Conservation (phyloP, 2,329 filamentous ascomycete species). For the Aspergillus glaucus region DNA sequence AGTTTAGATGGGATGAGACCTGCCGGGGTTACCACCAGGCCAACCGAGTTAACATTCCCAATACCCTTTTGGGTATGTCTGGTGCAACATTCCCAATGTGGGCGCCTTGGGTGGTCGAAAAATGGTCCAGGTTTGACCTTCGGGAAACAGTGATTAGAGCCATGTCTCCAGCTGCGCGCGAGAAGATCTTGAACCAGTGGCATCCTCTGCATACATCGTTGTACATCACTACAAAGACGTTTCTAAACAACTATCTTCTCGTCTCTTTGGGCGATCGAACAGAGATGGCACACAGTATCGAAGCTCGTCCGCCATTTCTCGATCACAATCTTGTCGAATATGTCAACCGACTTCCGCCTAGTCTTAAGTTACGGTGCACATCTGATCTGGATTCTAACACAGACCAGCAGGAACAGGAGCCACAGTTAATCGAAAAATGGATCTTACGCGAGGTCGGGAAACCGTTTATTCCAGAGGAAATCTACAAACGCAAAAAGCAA, state of each 20-base stretch:
- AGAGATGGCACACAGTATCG: constrained; percentile 17
- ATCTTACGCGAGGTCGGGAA: constrained; percentile 46
- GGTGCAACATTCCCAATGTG: background rate
- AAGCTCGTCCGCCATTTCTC: constrained; percentile 21
- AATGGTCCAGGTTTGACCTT: background rate
- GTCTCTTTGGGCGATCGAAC: constrained; percentile 40
- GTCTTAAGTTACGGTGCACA: constrained; percentile 20
- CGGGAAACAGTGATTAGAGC: background rate
- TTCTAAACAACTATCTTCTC: constrained; percentile 25
- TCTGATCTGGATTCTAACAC: background rate
- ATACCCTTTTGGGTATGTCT: background rate
- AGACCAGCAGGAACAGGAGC: constrained; percentile 1
- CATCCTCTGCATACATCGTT: background rate
- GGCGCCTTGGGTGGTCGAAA: background rate
- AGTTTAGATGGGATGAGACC: background rate
- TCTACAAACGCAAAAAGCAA: constrained; percentile 47
- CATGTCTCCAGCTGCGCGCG: background rate
- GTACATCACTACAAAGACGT: background rate
- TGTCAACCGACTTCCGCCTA: constrained; percentile 22
- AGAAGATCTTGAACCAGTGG: background rate
- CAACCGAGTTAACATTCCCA: background rate
- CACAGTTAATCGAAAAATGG: constrained; percentile 43
- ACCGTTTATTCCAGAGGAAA: constrained; percentile 48
- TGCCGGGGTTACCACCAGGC: background rate
- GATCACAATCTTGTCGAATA: constrained; percentile 26